Evolutionary conservation across 306 rosid species (phyloP).

Genomic region (peach (Prunus persica)): Prunus_persica_NCBIv2 NC_034015.1:16546001-16546500

Average conservation of each 20-base stretch:
- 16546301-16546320: conserved; percentile 29
- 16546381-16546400: conserved; percentile 70
- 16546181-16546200: conserved; percentile 42
- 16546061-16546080: conserved; percentile 37
- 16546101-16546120: conserved; percentile 7
- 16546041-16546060: conserved; percentile 43
- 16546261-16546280: conserved; percentile 31
- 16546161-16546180: conserved; percentile 41
- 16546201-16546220: conserved; percentile 68
- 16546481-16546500: conserved; percentile 74
- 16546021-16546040: conserved; percentile 50
- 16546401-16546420: conserved; percentile 45
- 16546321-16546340: conserved; percentile 18
- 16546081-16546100: conserved; percentile 24
- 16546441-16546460: conserved; percentile 2
- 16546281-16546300: conserved; percentile 18
- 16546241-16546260: conserved; percentile 6
- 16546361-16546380: conserved; percentile 34
- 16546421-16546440: conserved; percentile 14
- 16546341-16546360: conserved; percentile 28
- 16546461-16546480: conserved; percentile 53
- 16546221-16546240: conserved; percentile 32
- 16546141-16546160: conserved; percentile 21
- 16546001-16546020: conserved; percentile 32
- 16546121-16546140: conserved; percentile 16